Conservation (phyloP, 805 yeast genomes). For the Wickerhamomyces strasburgensis region DNA sequence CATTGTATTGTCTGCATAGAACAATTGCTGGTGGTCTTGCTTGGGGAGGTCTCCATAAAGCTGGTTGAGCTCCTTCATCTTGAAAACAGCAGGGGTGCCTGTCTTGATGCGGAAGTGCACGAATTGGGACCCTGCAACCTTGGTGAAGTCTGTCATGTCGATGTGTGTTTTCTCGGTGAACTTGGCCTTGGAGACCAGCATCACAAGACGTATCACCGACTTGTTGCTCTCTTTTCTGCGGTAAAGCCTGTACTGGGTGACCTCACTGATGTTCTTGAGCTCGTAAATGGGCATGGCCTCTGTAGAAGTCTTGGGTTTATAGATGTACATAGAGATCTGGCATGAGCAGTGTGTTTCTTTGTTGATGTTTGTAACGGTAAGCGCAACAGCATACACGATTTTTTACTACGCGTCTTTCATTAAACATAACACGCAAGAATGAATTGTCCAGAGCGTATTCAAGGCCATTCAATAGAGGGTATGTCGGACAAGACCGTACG, state of each 20-base stretch:
- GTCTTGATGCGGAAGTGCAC: neutral
- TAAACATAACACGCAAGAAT: too few relatives aligned
- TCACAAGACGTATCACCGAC: neutral
- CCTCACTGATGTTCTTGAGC: constrained; percentile 5
- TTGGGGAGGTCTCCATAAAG: neutral
- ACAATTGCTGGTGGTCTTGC: neutral
- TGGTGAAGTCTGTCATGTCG: constrained; percentile 11
- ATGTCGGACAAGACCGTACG: neutral
- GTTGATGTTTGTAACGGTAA: too few relatives aligned
- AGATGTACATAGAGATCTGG: too few relatives aligned
- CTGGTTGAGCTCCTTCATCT: neutral
- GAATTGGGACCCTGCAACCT: neutral
- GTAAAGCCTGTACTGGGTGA: neutral
- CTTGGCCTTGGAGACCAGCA: neutral
- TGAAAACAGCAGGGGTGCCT: neutral
- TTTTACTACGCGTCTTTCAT: neutral
- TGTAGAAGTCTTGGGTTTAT: too few relatives aligned
- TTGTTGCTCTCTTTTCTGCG: neutral
- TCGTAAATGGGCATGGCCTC: neutral
- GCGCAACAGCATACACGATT: neutral
- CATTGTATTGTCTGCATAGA: neutral
- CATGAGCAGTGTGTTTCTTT: too few relatives aligned
- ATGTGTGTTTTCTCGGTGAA: neutral
- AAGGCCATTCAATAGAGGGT: too few relatives aligned
- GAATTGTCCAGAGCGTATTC: too few relatives aligned